Conservation (phyloP, 345 rosid species). For the Salix brachista region DNA sequence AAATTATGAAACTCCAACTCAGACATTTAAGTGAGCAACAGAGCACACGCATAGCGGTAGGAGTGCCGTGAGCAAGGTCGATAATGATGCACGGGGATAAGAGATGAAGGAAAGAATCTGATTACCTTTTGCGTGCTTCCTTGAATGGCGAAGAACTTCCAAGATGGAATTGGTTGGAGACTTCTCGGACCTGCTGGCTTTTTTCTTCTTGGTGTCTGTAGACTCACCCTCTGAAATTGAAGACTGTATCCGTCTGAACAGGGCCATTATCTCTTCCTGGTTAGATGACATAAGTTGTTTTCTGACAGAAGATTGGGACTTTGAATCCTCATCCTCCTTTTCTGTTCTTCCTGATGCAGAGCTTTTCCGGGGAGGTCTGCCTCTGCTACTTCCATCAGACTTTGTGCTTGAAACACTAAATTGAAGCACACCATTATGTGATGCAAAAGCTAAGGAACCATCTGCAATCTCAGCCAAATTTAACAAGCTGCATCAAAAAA, state of each 20-base stretch:
- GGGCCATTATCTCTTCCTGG: conserved; percentile 49
- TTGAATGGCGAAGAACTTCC: conserved; percentile 35
- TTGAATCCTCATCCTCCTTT: conserved; percentile 13
- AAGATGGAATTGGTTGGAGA: conserved; percentile 33
- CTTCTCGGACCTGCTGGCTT: conserved; percentile 6
- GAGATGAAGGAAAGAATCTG: not conserved
- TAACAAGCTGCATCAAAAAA: conserved; percentile 60
- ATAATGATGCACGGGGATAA: not conserved
- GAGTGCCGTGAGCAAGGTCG: not conserved
- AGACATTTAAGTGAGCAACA: not conserved
- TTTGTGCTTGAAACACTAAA: conserved; percentile 20
- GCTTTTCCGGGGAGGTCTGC: conserved; percentile 20
- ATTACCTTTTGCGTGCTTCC: conserved; percentile 32
- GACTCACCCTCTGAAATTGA: conserved; percentile 50
- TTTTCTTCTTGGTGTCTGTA: conserved; percentile 5
- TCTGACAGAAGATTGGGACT: conserved; percentile 10
- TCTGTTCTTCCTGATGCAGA: conserved; percentile 16
- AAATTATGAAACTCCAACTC: not conserved
- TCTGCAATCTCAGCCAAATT: conserved; percentile 64
- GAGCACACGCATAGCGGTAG: not conserved
- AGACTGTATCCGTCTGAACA: conserved; percentile 51
- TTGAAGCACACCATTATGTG: conserved; percentile 2
- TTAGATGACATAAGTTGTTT: conserved; percentile 21
- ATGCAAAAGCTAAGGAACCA: conserved; percentile 18
- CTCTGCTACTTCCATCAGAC: conserved; percentile 27